phyloP scores from a whole-genome alignment of 1,284 basidiomycete genomes.

The Kalmanozyma brasiliensis region DNA sequence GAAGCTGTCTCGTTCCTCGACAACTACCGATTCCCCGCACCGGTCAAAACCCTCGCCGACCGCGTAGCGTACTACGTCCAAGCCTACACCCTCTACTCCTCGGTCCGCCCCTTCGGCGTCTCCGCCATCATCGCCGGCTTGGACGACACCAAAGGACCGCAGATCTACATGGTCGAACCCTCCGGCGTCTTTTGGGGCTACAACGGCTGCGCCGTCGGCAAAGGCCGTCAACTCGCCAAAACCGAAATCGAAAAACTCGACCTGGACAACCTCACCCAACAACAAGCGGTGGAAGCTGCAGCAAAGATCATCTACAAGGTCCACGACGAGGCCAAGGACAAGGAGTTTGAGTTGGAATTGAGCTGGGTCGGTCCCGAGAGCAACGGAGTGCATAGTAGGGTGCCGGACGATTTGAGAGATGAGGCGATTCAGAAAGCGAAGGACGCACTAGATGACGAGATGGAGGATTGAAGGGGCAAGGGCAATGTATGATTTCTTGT shows the following conservation, averaged over 20 bases:
- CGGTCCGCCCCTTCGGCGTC: constrained; percentile 95
- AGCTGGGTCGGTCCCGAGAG: constrained; percentile 94
- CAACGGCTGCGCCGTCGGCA: constrained; percentile 80
- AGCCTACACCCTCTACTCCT: constrained; percentile 96
- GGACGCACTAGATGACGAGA: constrained; percentile 82
- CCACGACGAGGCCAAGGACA: constrained; percentile 96
- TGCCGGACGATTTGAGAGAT: constrained; percentile 82
- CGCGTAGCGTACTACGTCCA: constrained; percentile 90
- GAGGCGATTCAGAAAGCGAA: constrained; percentile 91
- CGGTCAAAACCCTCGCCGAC: constrained; percentile 85
- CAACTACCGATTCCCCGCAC: constrained; percentile 79
- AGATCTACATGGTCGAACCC: constrained; percentile 91
- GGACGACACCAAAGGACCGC: constrained; percentile 79
- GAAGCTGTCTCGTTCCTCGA: constrained; percentile 84
- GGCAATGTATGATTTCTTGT: constrained; percentile 1
- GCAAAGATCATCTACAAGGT: constrained; percentile 82
- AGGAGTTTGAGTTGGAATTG: constrained; percentile 97
- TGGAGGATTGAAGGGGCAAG: constrained; percentile 74
- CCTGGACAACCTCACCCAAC: constrained; percentile 77
- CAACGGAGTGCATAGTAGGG: constrained; percentile 79
- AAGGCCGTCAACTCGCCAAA: constrained; percentile 95
- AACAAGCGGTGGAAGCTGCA: constrained; percentile 63
- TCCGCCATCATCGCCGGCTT: constrained; percentile 89
- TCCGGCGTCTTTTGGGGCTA: constrained; percentile 86
- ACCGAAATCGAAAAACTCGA: constrained; percentile 97